Evolutionary conservation across 2,329 filamentous ascomycete species (phyloP), one percentile per base, ranked within the genome.

Genomic region (Alternaria sp.): DNA sequence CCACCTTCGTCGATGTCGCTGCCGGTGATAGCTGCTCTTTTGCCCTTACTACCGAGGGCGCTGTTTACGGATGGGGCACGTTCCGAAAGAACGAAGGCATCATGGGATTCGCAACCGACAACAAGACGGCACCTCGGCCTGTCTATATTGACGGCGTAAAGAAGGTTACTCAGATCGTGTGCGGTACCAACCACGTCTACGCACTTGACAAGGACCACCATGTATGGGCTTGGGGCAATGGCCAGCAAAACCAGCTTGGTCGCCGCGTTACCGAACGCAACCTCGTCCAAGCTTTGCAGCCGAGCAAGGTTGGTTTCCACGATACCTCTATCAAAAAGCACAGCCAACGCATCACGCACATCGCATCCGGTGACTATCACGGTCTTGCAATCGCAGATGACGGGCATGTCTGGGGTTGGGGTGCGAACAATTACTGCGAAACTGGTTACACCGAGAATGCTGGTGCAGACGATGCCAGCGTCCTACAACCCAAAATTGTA

Each of bases 401-500:
- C 28, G 89, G 89, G 40, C 84, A 86, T 30, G 90, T 94, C 32
- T 95, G 89, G 79, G 87, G 89, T 0, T 97, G 93, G 92, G 93
- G 93, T 25, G 83, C 94, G 30, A 97, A 97, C 84, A 93, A 91
- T 80, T 96, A 92, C 78, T 91, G 90, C 64, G 90, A 97, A 81
- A 92, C 91, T 16, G 92, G 90, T 36, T 84, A 90, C 60, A 82
- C 83, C 16, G 84, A 87, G 44, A 83, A 85, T 55, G 88, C 86
- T 14, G 90, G 89, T 32, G 86, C 90, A 59, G 87, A 90, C 54
- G 88, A 90, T 66, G 90, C 90, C 34, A 87, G 90, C 63, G 86
- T 97, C 52, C 86, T 87, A 67, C 91, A 93, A 3, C 75, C 78
- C 4, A 87, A 86, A 43, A 81, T 90, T 53, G 86, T 97, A 27